Evolutionary conservation across 495 filamentous ascomycete species (phyloP).

Genomic region (Hypomontagnella monticulosa): DNA sequence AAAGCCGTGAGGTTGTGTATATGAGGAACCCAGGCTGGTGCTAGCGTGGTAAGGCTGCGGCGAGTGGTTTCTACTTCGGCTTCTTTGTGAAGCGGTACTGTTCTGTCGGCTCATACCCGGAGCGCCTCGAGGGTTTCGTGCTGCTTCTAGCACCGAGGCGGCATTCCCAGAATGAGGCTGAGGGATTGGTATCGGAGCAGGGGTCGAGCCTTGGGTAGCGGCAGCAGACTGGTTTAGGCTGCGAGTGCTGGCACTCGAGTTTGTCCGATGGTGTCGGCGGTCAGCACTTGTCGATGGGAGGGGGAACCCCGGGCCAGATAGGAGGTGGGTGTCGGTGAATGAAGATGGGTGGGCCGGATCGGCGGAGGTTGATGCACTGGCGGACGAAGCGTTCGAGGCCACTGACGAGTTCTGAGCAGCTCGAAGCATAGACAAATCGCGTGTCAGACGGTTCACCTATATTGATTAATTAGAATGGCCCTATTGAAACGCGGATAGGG

Average conservation of each 20-base stretch:
- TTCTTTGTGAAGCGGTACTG: constrained; percentile 55
- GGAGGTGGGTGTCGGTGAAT: constrained; percentile 45
- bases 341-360: constrained; percentile 47
- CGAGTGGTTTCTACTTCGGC: constrained; percentile 52
- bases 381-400: constrained; percentile 80
- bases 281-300: constrained; percentile 48
- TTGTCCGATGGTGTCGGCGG: constrained; percentile 56
- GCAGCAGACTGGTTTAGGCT: constrained; percentile 63
- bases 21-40: constrained; percentile 36
- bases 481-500: not conserved
- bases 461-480: constrained; percentile 7
- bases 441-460: constrained; percentile 89
- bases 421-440: constrained; percentile 82
- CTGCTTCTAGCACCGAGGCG: constrained; percentile 44
- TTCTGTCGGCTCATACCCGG: constrained; percentile 55
- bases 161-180: constrained; percentile 44
- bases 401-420: constrained; percentile 82
- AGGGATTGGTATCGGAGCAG: constrained; percentile 39
- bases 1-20: constrained; percentile 35
- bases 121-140: constrained; percentile 45
- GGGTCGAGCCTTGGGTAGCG: constrained; percentile 43
- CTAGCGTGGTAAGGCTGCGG: constrained; percentile 46
- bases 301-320: constrained; percentile 52
- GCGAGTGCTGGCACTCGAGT: constrained; percentile 63
- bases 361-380: constrained; percentile 59